Evolutionary conservation across 2,329 filamentous ascomycete genomes (phyloP), one percentile per base, ranked within the genome.

Genomic region (Sporothrix globosa): DNA sequence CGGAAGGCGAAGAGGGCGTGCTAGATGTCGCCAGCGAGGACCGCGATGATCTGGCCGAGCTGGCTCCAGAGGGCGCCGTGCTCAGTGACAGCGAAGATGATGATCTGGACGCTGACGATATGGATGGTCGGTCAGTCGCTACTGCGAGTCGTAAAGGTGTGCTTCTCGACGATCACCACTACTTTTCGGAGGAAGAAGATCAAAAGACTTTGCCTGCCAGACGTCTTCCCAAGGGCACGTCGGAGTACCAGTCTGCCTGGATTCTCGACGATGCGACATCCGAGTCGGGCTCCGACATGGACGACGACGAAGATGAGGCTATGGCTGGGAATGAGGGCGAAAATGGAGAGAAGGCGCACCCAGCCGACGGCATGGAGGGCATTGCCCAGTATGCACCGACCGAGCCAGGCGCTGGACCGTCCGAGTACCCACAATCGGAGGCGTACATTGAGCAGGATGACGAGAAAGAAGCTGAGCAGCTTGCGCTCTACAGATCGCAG

Each of bases 161-260:
- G 0, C 83, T 99, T 53, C 85, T 99, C 11, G 96, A 99, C 75
- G 95, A 98, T 74, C 95, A 99, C 79, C 95, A 98, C 78, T 99
- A 99, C 80, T 99, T 98, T 78, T 94, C 94, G 0, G 95, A 98
- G 56, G 93, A 96, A 61, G 91, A 96, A 68, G 83, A 85, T 6
- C 84, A 88, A 68, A 82, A 85, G 21, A 82, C 88, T 21, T 81
- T 85, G 48, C 81, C 82, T 44, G 92, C 92, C 7, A 96, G 90
- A 80, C 88, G 88, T 73, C 81, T 99, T 27, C 96, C 96, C 0
- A 92, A 90, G 80, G 96, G 96, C 73, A 99, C 96, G 2, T 98
- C 96, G 52, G 88, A 90, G 70, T 98, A 97, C 80, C 96, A 99
- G 81, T 87, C 94, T 27, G 94, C 95, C 11, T 99, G 96, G 96